phyloP scores from a whole-genome alignment of 2,329 filamentous ascomycete species.

The Venturia aucupariae region DNA sequence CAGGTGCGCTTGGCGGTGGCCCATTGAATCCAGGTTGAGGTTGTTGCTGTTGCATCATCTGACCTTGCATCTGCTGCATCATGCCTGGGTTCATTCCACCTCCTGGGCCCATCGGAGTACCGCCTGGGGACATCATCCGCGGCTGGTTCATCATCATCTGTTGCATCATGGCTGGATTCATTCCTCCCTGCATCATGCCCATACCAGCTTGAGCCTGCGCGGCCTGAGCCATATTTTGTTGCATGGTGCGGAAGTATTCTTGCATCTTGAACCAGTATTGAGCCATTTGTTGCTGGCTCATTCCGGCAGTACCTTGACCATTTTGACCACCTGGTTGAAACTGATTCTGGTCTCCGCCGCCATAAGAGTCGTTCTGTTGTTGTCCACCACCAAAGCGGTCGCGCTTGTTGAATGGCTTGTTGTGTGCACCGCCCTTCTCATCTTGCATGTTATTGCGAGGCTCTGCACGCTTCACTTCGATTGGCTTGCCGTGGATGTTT shows the following conservation, averaged over 20 bases:
- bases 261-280: constrained; percentile 99
- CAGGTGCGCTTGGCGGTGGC: constrained; percentile 24
- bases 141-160: constrained; percentile 32
- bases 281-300: constrained; percentile 96
- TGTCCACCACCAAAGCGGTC: constrained; percentile 32
- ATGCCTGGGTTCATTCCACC: constrained; percentile 57
- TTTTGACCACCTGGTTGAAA: constrained; percentile 28
- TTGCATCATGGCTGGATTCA: constrained; percentile 50
- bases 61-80: constrained; percentile 47
- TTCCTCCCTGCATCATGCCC: constrained; percentile 35
- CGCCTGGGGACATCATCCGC: constrained; percentile 21
- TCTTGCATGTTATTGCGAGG: constrained; percentile 90
- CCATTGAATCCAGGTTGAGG: constrained; percentile 28
- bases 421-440: constrained; percentile 45
- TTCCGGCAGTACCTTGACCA: constrained; percentile 42
- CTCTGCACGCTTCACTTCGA: constrained; percentile 97
- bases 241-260: constrained; percentile 92
- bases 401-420: constrained; percentile 23
- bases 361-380: constrained; percentile 29
- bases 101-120: constrained; percentile 24
- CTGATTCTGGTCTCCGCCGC: constrained; percentile 38
- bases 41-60: constrained; percentile 21
- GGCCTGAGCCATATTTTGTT: constrained; percentile 66
- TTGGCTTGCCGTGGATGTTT: constrained; percentile 89
- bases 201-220: constrained; percentile 7